phyloP scores from a whole-genome alignment of 1,139 yeast genomes.

The Eremothecium coryli region DNA sequence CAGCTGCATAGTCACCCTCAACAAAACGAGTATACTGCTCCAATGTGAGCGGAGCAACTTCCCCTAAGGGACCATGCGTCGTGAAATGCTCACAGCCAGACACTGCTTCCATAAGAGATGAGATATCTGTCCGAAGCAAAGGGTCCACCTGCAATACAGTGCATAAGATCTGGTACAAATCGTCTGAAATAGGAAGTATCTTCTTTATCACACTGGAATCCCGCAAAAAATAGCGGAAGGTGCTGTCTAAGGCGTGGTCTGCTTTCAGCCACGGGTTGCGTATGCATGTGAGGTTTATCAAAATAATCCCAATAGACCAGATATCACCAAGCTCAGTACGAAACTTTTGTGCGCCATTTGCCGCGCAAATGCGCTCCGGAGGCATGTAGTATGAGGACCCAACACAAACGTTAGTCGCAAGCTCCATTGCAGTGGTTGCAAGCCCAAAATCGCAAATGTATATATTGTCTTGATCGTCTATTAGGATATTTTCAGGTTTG shows the following conservation, averaged over 20 bases:
- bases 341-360: constrained; percentile 28
- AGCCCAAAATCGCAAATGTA: constrained; percentile 81
- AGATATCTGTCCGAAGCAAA: constrained; percentile 46
- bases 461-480: constrained; percentile 49
- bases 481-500: constrained; percentile 81
- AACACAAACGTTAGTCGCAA: constrained; percentile 67
- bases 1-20: constrained; percentile 14
- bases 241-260: constrained; percentile 46
- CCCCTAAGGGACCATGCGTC: constrained; percentile 33
- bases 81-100: constrained; percentile 34
- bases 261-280: constrained; percentile 93
- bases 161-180: constrained; percentile 47
- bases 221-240: constrained; percentile 43
- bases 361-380: constrained; percentile 68
- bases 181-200: constrained; percentile 38
- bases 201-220: constrained; percentile 47
- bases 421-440: constrained; percentile 50
- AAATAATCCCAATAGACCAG: constrained; percentile 80
- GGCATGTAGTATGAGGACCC: constrained; percentile 92
- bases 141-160: constrained; percentile 57
- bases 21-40: constrained; percentile 15
- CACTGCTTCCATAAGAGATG: constrained; percentile 34
- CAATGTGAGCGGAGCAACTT: constrained; percentile 15
- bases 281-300: constrained; percentile 71
- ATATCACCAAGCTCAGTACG: constrained; percentile 78